These are phyloP conservation scores for Chaetomiaceae sp. DNA, from an alignment of 2,329 filamentous ascomycete genomes.

Conservation along the genomic window DNA sequence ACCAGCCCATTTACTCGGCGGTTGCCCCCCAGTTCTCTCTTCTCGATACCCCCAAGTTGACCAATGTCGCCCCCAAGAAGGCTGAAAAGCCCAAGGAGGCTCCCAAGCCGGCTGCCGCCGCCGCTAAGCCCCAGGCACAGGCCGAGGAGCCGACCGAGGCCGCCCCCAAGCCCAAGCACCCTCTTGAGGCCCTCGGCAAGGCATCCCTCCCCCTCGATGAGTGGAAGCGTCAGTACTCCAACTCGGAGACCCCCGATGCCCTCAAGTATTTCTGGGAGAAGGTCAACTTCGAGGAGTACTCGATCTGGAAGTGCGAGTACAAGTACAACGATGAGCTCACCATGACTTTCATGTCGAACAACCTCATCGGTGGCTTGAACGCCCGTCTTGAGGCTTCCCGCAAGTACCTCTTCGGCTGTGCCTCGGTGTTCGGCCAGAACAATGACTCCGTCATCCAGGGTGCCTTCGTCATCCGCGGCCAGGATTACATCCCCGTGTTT, in stretches of 20 bases:
- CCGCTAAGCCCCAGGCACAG: constrained; percentile 28
- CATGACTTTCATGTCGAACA: constrained; percentile 97
- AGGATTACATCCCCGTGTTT: constrained; percentile 81
- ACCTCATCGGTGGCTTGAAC: constrained; percentile 98
- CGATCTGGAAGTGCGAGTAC: constrained; percentile 90
- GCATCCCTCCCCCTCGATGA: constrained; percentile 84
- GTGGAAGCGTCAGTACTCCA: constrained; percentile 99
- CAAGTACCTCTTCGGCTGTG: constrained; percentile 94
- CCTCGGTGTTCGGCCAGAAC: constrained; percentile 82
- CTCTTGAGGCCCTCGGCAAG: constrained; percentile 77
- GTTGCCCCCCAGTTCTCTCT: constrained; percentile 72
- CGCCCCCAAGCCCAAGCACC: constrained; percentile 97
- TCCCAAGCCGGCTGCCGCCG: constrained; percentile 39
- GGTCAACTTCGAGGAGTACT: constrained; percentile 90
- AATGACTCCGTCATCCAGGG: constrained; percentile 89
- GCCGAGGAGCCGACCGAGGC: constrained; percentile 49
- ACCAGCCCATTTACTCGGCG: constrained; percentile 84
- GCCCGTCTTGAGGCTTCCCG: constrained; percentile 92
- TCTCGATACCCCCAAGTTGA: constrained; percentile 74
- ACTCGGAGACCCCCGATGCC: constrained; percentile 79
- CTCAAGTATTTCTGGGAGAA: constrained; percentile 99
- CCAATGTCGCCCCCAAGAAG: constrained; percentile 72
- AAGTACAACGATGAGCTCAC: constrained; percentile 99
- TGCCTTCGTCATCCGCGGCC: constrained; percentile 90
- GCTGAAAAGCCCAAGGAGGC: constrained; percentile 60